Evolutionary conservation across 1,284 basidiomycete species (phyloP).

Genomic region (Pseudozyma tsukubaensis): DNA sequence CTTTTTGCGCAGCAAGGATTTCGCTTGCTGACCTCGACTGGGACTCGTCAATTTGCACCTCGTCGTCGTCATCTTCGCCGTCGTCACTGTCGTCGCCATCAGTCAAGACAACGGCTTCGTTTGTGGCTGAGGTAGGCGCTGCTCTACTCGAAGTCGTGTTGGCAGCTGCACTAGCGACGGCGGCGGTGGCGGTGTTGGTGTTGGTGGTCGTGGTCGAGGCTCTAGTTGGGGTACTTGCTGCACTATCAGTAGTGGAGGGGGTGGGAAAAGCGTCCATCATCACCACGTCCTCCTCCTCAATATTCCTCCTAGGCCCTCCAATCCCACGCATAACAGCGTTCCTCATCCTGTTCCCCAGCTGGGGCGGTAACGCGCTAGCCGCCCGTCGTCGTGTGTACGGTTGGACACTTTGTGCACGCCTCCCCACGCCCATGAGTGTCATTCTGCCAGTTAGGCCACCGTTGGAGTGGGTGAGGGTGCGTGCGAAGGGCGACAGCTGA

Average conservation of each 20-base stretch:
- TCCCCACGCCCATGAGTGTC: too few relatives aligned
- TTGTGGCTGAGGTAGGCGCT: background rate
- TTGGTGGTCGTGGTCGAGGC: background rate
- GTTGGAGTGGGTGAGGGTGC: background rate
- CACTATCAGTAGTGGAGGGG: background rate
- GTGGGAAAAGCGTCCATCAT: background rate
- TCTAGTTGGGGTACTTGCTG: background rate
- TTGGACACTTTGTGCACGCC: too few relatives aligned
- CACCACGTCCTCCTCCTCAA: slow-evolving; percentile 2
- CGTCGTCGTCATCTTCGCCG: too few relatives aligned
- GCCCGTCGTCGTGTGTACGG: too few relatives aligned
- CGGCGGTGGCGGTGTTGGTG: background rate
- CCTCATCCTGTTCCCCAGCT: background rate
- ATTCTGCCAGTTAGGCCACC: background rate
- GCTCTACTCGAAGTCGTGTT: background rate
- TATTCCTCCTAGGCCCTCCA: background rate
- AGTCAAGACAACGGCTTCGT: too few relatives aligned
- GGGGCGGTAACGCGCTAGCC: too few relatives aligned
- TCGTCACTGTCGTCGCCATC: too few relatives aligned
- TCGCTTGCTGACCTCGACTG: too few relatives aligned
- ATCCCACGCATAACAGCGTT: background rate
- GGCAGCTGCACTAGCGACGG: background rate
- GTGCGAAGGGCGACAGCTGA: background rate
- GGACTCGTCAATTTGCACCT: too few relatives aligned
- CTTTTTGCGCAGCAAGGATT: too few relatives aligned